Conservation (phyloP, 1,284 basidiomycete genomes). For the Singerocomus inundabilis region DNA sequence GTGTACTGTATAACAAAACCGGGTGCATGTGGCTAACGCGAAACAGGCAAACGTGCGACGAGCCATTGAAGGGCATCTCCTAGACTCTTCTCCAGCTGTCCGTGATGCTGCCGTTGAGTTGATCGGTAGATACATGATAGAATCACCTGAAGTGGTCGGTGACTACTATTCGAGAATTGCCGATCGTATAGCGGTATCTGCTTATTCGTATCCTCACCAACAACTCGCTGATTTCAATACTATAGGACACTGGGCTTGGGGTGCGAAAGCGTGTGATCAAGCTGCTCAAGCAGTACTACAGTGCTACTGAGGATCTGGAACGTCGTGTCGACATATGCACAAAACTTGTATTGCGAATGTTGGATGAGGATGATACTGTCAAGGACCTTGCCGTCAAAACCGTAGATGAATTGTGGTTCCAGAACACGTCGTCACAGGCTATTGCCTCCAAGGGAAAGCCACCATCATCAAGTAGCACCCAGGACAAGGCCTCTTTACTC, state of each 20-base stretch:
- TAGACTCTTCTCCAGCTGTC: slow-evolving; percentile 89
- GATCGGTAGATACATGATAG: slow-evolving; percentile 92
- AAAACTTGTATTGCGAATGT: slow-evolving; percentile 78
- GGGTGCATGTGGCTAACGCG: slow-evolving; percentile 5
- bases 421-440: slow-evolving; percentile 31
- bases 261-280: slow-evolving; percentile 97
- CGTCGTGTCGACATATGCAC: slow-evolving; percentile 80
- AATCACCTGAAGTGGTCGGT: slow-evolving; percentile 78
- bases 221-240: neutral
- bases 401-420: slow-evolving; percentile 89
- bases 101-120: slow-evolving; percentile 95
- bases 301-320: slow-evolving; percentile 53
- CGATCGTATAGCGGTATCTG: slow-evolving; percentile 79
- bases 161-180: slow-evolving; percentile 87
- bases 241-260: slow-evolving; percentile 84
- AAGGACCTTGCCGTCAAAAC: slow-evolving; percentile 90
- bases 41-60: slow-evolving; percentile 67
- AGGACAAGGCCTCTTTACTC: slow-evolving; percentile 53
- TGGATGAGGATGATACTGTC: slow-evolving; percentile 92
- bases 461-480: slow-evolving; percentile 26
- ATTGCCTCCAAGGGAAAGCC: slow-evolving; percentile 39
- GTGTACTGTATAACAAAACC: neutral
- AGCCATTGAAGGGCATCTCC: slow-evolving; percentile 85
- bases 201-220: neutral
- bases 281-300: slow-evolving; percentile 82